phyloP scores from a whole-genome alignment of 164 flowering plant species.

The Liriodendron chinense region DNA sequence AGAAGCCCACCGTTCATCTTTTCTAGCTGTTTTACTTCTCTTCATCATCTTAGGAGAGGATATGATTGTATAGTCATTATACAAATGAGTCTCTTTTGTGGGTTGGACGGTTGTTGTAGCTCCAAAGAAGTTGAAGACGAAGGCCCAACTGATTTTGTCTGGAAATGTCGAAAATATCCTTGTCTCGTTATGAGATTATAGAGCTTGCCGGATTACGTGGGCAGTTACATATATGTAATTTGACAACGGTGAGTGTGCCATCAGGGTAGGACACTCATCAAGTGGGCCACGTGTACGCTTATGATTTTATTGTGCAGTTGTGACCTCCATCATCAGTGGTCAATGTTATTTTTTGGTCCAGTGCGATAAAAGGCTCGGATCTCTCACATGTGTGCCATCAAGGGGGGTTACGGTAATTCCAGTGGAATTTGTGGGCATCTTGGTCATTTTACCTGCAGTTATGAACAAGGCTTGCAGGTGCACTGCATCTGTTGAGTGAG shows the following conservation, averaged over 20 bases:
- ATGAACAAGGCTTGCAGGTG: neutral
- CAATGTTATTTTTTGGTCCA: no score
- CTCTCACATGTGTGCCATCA: no score
- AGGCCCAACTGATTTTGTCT: constrained; percentile 21
- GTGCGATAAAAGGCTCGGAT: no score
- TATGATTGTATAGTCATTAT: neutral
- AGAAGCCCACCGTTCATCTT: constrained; percentile 18
- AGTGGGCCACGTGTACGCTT: no score
- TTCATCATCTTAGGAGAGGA: neutral
- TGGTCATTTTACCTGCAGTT: neutral
- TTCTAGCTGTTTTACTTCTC: neutral
- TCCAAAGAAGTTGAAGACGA: constrained; percentile 19
- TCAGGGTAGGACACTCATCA: neutral
- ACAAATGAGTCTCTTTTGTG: neutral
- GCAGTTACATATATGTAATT: neutral
- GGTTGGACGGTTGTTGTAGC: constrained; percentile 19
- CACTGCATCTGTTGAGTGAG: neutral
- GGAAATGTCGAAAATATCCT: neutral
- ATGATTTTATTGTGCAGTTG: no score
- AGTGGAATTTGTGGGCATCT: neutral
- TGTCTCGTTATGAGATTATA: no score
- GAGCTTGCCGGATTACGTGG: neutral
- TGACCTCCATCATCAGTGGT: no score
- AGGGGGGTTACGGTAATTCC: no score
- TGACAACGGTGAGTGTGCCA: neutral